Conservation (phyloP, 768 basidiomycete genomes). For the Pleurotus sapidus region DNA sequence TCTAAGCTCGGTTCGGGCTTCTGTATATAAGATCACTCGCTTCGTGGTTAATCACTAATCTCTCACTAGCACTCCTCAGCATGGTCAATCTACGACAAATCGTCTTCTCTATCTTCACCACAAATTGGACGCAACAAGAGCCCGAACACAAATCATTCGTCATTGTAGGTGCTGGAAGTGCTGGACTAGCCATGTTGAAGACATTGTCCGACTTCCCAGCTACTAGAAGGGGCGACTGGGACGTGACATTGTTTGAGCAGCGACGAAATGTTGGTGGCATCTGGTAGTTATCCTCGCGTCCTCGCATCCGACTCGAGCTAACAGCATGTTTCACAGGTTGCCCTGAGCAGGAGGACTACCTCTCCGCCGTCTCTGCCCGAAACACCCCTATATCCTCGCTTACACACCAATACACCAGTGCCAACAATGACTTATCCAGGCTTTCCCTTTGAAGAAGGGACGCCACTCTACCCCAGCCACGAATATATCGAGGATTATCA, state of each 20-base stretch:
- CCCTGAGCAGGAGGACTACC: conserved; percentile 24
- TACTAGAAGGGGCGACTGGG: conserved; percentile 33
- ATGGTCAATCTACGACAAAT: conserved; percentile 25
- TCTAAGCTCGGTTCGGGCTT: not conserved
- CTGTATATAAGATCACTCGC: not conserved
- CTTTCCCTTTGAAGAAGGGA: conserved; percentile 48
- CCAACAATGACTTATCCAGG: conserved; percentile 59
- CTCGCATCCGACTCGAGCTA: not conserved
- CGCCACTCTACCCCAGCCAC: conserved; percentile 48
- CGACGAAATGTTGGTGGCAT: conserved; percentile 52
- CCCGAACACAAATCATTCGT: conserved; percentile 43
- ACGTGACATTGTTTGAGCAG: conserved; percentile 53
- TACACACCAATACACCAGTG: conserved; percentile 53
- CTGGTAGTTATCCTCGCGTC: conserved; percentile 33
- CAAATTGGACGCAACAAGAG: not conserved
- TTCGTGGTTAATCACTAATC: not conserved
- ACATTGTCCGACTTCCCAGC: conserved; percentile 45
- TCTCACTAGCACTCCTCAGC: no score
- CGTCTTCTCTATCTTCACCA: conserved; percentile 17
- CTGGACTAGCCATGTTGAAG: conserved; percentile 51
- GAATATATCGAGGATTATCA: conserved; percentile 47
- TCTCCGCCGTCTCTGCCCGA: conserved; percentile 47
- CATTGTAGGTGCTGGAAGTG: conserved; percentile 57
- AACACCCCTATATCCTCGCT: conserved; percentile 50
- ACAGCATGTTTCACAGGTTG: conserved; percentile 20